Percentiles rank a stretch among this genome's conserved stretches.
These are phyloP conservation scores for Vigna nakashimae DNA, from an alignment of 306 rosid genomes.

Conservation along the genomic window DNA sequence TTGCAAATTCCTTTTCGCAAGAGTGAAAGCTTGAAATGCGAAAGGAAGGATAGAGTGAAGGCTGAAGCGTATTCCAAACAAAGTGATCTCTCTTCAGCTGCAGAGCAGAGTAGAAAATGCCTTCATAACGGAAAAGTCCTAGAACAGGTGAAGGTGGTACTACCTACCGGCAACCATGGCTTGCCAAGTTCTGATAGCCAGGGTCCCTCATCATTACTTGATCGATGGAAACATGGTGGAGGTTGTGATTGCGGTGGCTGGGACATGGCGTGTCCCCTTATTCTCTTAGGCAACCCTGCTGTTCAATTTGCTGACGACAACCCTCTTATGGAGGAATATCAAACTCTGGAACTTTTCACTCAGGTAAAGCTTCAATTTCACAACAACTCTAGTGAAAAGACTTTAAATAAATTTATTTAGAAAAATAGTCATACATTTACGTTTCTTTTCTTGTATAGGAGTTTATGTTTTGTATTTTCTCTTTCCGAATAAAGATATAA, in stretches of 20 bases:
- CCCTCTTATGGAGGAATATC: conserved; percentile 52
- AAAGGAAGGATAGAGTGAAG: conserved; percentile 46
- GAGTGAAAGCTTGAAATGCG: conserved; percentile 70
- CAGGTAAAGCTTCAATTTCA: conserved; percentile 60
- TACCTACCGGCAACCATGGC: conserved; percentile 82
- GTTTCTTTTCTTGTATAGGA: neutral
- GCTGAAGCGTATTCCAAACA: conserved; percentile 43
- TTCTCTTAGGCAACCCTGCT: conserved; percentile 68
- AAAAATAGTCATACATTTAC: neutral
- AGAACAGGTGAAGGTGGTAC: conserved; percentile 73
- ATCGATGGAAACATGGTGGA: conserved; percentile 87
- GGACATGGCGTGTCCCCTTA: conserved; percentile 95
- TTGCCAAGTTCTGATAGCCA: conserved; percentile 59
- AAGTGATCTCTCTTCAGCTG: conserved; percentile 44
- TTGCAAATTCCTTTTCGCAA: conserved; percentile 70
- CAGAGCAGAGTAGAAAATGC: conserved; percentile 48
- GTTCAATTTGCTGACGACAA: conserved; percentile 51
- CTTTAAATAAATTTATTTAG: neutral
- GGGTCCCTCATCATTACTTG: conserved; percentile 82
- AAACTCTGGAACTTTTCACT: conserved; percentile 67
- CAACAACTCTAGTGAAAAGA: conserved; percentile 6
- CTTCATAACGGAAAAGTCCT: conserved; percentile 34
- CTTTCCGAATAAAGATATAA: neutral
- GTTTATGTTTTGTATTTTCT: neutral
- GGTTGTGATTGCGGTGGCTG: conserved; percentile 98